Evolutionary conservation across 2,329 filamentous ascomycete genomes (phyloP), one percentile per base, ranked within the genome.

Genomic region (Trichoderma hamatum): DNA sequence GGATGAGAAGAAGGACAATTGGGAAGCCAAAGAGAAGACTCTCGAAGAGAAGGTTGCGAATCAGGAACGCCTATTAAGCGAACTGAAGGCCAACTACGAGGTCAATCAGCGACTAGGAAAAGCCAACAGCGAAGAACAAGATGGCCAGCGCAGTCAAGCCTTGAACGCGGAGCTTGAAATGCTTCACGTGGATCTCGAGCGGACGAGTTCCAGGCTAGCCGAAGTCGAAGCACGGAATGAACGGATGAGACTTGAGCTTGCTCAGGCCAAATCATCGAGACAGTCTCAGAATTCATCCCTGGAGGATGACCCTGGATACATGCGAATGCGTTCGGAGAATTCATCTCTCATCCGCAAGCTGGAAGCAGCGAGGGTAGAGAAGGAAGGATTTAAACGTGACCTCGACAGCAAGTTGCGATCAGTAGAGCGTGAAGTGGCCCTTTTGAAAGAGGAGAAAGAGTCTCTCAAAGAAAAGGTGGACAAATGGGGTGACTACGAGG

Each of bases 11-110:
- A 91, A 93, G 75, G 93, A 95, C 78, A 99, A 99, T 77, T 99
- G 96, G 96, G 90, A 92, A 66, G 90, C 95, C 10, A 97, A 97
- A 78, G 96, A 99, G 82, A 92, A 92, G 82, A 89, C 88, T 32
- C 81, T 97, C 70, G 94, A 97, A 76, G 95, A 98, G 74, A 98
- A 97, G 81, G 85, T 97, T 3, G 95, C 97, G 79, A 96, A 91
- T 74, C 95, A 99, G 77, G 96, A 99, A 60, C 89, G 94, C 7
- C 82, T 99, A 49, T 81, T 99, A 73, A 97, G 92, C 76, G 96
- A 99, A 79, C 89, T 98, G 77, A 98, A 97, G 81, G 96, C 96
- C 30, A 97, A 90, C 82, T 97, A 97, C 77, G 96, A 99, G 80
- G 96, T 99, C 67, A 96, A 93, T 56, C 94, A 98, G 78, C 88